Base-by-base conservation (phyloP, 345 rosid genomes). In the Gossypium arboreum region DNA sequence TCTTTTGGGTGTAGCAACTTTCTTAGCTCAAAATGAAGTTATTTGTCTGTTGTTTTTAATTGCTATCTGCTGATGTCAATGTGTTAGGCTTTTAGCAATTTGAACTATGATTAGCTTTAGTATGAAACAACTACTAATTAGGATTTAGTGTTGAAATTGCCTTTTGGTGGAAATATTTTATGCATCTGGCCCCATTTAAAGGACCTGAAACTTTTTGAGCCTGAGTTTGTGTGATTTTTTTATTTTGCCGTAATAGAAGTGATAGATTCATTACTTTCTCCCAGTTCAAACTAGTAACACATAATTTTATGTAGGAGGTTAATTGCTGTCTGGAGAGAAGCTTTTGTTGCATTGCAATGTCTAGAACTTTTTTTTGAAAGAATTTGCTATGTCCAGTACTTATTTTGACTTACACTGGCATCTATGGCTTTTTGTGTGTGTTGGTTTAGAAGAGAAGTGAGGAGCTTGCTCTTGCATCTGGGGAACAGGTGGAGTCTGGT, bases 401-500 rank as follows among this genome's bases (percentile, higher is more conserved):
- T 62, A 60, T 61, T 22, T 50, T 9, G 44, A 73, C 17, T 61
- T 47, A 18, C 25, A 25, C 0, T 29, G 45, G 68, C 15, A 9
- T 51, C 39, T 24, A 27, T 12, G 4, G 24, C 25, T 60, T 9
- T 60, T 4, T 45, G 50, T 22, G 34, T 24, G 2, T 58, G 71
- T 79, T 78, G 54, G 61, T 83, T 74, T 84, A 91, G 97, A 86
- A 81, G 83, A 89, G 84, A 85, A 86, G 88, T 64, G 88, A 92
- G 80, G 90, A 86, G 58, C 91, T 93, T 86, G 92, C 90, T 75
- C 77, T 71, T 77, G 85, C 90, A 27, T 84, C 92, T 50, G 81
- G 86, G 71, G 96, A 95, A 69, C 93, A 84, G 77, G 82, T 66
- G 61, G 99, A 96, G 63, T 77, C 80, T 64, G 81, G 59, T 44